Percentiles rank a stretch among this genome's conserved stretches.
These are phyloP conservation scores for Geotrichum reessii DNA, from an alignment of 1,139 yeast genomes.

Conservation along the genomic window DNA sequence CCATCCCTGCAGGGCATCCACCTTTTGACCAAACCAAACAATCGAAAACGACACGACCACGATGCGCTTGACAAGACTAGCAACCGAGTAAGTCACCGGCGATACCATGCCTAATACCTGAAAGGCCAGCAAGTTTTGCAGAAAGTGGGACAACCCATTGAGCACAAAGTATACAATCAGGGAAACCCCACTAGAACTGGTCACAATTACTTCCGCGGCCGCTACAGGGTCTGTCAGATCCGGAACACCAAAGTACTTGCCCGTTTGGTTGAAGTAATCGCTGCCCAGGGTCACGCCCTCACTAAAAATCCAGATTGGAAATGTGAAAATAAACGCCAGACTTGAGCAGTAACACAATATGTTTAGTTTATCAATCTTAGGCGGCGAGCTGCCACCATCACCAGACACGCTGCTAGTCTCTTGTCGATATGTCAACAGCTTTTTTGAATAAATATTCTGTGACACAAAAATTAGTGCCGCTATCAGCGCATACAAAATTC, in stretches of 20 bases:
- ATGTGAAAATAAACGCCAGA: slow-evolving; percentile 70
- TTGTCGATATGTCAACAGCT: slow-evolving; percentile 50
- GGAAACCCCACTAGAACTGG: slow-evolving; percentile 8
- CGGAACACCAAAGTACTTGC: slow-evolving; percentile 16
- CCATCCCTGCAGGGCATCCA: slow-evolving; percentile 50
- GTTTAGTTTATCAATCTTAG: slow-evolving; percentile 59
- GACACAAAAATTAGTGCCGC: slow-evolving; percentile 85
- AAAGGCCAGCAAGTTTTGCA: slow-evolving; percentile 82
- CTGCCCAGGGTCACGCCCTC: slow-evolving; percentile 44
- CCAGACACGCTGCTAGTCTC: slow-evolving; percentile 22
- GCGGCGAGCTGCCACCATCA: slow-evolving; percentile 20
- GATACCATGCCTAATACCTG: slow-evolving; percentile 79
- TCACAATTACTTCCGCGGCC: not conserved
- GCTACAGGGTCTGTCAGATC: not conserved
- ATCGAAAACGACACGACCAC: slow-evolving; percentile 78
- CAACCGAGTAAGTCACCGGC: slow-evolving; percentile 88
- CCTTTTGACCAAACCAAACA: slow-evolving; percentile 60
- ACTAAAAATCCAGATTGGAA: slow-evolving; percentile 67
- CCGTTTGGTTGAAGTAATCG: slow-evolving; percentile 21
- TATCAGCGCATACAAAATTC: slow-evolving; percentile 67
- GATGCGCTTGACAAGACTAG: slow-evolving; percentile 80
- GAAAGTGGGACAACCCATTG: slow-evolving; percentile 74
- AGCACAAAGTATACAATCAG: slow-evolving; percentile 29
- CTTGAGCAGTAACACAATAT: slow-evolving; percentile 78
- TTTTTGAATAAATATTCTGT: slow-evolving; percentile 88